Conservation (phyloP, 2,329 filamentous ascomycete species). For the Lojkania enalia region DNA sequence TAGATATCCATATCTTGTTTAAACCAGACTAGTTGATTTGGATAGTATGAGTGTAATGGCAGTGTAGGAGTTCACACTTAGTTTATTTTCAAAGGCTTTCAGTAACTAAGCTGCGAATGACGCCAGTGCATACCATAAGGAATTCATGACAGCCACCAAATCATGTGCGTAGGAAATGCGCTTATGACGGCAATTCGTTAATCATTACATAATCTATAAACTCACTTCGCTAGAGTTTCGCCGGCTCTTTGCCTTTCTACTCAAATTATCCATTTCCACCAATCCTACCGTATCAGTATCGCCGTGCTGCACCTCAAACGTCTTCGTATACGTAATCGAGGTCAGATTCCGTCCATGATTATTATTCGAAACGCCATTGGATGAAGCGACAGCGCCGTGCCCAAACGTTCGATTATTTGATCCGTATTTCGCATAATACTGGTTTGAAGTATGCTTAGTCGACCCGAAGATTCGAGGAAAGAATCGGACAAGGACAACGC, state of each 20-base stretch:
- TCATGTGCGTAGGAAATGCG: background rate
- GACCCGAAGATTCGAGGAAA: slow-evolving; percentile 45
- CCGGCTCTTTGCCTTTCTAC: slow-evolving; percentile 11
- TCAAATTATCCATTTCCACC: slow-evolving; percentile 23
- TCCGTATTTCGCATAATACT: slow-evolving; percentile 27
- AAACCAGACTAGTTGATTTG: too few species aligned
- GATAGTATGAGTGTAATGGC: background rate
- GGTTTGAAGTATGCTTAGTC: slow-evolving; percentile 26
- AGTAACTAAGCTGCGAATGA: background rate
- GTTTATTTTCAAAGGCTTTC: background rate
- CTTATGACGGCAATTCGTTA: background rate
- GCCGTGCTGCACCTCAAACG: slow-evolving; percentile 22
- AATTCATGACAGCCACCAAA: background rate
- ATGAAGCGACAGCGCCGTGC: slow-evolving; percentile 2
- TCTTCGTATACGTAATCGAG: slow-evolving; percentile 21
- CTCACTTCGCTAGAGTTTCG: slow-evolving; percentile 20
- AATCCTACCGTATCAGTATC: slow-evolving; percentile 22
- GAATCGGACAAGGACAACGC: slow-evolving; percentile 43
- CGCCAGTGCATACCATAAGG: background rate
- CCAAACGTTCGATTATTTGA: slow-evolving; percentile 12
- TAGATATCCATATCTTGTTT: too few species aligned
- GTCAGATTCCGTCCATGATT: slow-evolving; percentile 2
- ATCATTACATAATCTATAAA: slow-evolving; percentile 2
- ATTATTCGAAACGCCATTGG: background rate
- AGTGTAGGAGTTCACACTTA: background rate